Base-by-base conservation (phyloP, 2,329 filamentous ascomycete species). In the Ceratocystis harringtonii region DNA sequence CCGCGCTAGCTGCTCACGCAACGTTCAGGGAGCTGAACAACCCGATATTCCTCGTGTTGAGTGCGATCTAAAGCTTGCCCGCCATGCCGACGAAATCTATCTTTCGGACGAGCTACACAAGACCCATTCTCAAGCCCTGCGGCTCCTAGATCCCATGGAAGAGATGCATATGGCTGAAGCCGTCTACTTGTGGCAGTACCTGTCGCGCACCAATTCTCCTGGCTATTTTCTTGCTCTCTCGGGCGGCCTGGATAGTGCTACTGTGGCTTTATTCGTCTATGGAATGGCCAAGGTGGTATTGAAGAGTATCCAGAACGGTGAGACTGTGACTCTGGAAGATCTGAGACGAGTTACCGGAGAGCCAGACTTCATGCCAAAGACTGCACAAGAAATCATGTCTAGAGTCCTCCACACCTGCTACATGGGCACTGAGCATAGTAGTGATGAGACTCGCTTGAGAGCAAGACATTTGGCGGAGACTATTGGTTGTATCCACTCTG, bases 401-500 rank as follows among this genome's bases (percentile, higher is more conserved):
- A 69, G 70, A 36, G 64, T 75, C 8, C 71, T 74, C 4, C 69
- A 71, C 28, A 73, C 72, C 1, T 79, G 77, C 67, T 87, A 81
- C 72, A 84, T 86, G 81, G 84, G 83, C 25, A 86, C 80, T 0
- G 74, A 79, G 67, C 83, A 86, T 70, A 83, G 79, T 0, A 81
- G 79, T 8, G 74, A 77, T 30, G 83, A 85, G 67, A 87, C 84
- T 0, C 74, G 84, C 8, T 76, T 76, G 10, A 76, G 84, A 73
- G 86, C 89, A 1, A 81, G 81, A 70, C 78, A 81, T 0, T 78
- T 92, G 0, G 73, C 80, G 3, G 71, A 77, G 3, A 78, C 77
- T 3, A 90, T 92, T 63, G 89, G 88, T 2, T 78, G 82, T 17
- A 85, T 90, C 70, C 90, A 94, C 71, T 78, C 83, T 3, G 82